Base-by-base conservation (phyloP, 1,284 basidiomycete species). In the Ustilago cynodontis region DNA sequence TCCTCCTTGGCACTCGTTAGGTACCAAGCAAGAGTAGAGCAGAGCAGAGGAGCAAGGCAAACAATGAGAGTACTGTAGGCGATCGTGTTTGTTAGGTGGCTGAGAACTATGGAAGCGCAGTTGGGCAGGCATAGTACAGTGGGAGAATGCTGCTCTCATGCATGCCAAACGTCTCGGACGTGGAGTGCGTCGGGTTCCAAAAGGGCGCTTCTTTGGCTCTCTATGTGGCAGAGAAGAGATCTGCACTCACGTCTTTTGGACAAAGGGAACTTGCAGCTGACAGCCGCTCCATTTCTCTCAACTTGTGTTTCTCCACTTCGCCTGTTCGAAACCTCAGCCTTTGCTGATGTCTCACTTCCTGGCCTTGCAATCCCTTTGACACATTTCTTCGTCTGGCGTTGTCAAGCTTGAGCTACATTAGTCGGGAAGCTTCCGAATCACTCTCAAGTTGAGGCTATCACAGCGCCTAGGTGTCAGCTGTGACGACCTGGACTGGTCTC, bases 141-240 rank as follows among this genome's bases (percentile, higher is more conserved):
- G 9, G 14, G 35, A 10, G 26, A 8, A 49, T 24, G 50, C 14
- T 9, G 18, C 26, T 35, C 43, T 55, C 45, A 66, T 72, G 65
- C 70, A 72, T 72, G 70, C 70, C 70, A 72, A 35, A 63, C 60
- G 49, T 67, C 70, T 72, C 70, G 70, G 70, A 63, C 70, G 70
- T 64, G 53, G 70, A 72, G 64, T 71, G 69, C 69, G 49, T 66
- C 67, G 66, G 65, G 45, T 45, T 59, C 33, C 47, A 50, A 50
- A 16, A 37, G 35, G 35, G 35, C 35, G 43, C 43, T 47, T 43
- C 20, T 11, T 43, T 43, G 2, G 3, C 41, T 20, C 41, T 43
- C 8, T 41, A 14, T 16, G 16, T n/a, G 37, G 14, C 37, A 41
- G 16, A 41, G 37, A 1, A 41, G 37, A 41, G 37, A 6, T 43